These are phyloP conservation scores for Typha latifolia DNA, from an alignment of 176 grass and related monocot species.

Conservation along the genomic window DNA sequence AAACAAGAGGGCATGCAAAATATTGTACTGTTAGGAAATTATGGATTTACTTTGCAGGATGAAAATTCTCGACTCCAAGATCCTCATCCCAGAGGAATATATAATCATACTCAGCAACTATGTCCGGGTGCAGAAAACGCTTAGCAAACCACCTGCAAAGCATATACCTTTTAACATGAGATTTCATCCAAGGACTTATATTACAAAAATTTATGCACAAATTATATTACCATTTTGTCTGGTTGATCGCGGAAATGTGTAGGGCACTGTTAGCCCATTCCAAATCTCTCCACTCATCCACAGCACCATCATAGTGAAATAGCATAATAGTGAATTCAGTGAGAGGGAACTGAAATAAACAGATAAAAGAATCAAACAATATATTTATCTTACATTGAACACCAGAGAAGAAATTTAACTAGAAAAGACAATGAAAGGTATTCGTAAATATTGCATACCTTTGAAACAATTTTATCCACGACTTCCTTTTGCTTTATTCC, in stretches of 20 bases:
- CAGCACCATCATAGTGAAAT: conserved; percentile 76
- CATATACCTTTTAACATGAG: conserved; percentile 4
- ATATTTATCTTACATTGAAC: not conserved
- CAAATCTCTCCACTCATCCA: conserved; percentile 58
- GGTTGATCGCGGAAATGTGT: conserved; percentile 52
- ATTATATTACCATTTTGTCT: conserved; percentile 61
- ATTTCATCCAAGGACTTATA: not conserved
- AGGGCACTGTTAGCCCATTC: conserved; percentile 40
- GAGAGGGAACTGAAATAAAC: conserved; percentile 38
- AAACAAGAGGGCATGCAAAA: too few relatives aligned
- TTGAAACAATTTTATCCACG: conserved; percentile 62
- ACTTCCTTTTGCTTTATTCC: conserved; percentile 71
- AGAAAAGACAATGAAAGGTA: not conserved
- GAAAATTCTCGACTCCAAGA: conserved; percentile 58
- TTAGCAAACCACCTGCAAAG: conserved; percentile 65
- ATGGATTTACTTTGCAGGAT: conserved; percentile 34
- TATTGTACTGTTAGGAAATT: too few relatives aligned
- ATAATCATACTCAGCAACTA: conserved; percentile 67
- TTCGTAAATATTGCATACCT: conserved; percentile 25
- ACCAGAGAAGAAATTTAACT: not conserved
- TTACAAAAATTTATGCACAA: not conserved
- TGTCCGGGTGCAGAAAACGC: conserved; percentile 74
- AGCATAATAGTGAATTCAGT: conserved; percentile 56
- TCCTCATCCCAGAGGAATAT: conserved; percentile 91
- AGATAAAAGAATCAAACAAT: not conserved